phyloP scores from a whole-genome alignment of 2,329 filamentous ascomycete species.

The Biscogniauxia mediterranea region DNA sequence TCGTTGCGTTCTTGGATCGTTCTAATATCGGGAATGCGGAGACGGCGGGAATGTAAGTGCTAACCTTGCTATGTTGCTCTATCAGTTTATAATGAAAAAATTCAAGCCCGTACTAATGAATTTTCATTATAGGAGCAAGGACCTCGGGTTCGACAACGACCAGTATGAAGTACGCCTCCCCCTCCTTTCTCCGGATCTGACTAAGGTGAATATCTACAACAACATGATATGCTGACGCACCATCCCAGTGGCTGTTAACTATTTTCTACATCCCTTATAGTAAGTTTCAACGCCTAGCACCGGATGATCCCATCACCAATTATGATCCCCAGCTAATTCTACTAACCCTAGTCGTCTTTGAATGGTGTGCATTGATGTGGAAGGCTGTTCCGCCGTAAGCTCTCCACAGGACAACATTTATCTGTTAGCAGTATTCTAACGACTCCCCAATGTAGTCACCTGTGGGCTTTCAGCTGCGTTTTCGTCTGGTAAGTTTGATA shows the following conservation, averaged over 20 bases:
- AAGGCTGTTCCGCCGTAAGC: constrained; percentile 40
- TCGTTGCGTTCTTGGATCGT: constrained; percentile 38
- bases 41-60: constrained; percentile 34
- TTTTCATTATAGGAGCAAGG: constrained; percentile 22
- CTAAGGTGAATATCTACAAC: constrained; percentile 5
- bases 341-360: constrained; percentile 36
- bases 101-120: not conserved
- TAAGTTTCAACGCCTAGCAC: constrained; percentile 19
- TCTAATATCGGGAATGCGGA: constrained; percentile 41
- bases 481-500: constrained; percentile 26
- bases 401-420: not conserved
- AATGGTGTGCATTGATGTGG: constrained; percentile 43
- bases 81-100: not conserved
- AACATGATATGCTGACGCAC: not conserved
- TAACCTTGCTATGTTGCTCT: not conserved
- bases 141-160: constrained; percentile 36
- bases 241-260: constrained; percentile 40
- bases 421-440: constrained; percentile 5
- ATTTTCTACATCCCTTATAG: constrained; percentile 46
- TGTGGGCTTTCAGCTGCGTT: constrained; percentile 31
- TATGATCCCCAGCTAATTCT: not conserved
- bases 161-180: constrained; percentile 36
- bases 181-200: not conserved
- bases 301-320: not conserved
- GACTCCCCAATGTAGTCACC: constrained; percentile 12